Evolutionary conservation across 2,329 filamentous ascomycete species (phyloP), one percentile per base, ranked within the genome.

Genomic region (Fusarium sp.): DNA sequence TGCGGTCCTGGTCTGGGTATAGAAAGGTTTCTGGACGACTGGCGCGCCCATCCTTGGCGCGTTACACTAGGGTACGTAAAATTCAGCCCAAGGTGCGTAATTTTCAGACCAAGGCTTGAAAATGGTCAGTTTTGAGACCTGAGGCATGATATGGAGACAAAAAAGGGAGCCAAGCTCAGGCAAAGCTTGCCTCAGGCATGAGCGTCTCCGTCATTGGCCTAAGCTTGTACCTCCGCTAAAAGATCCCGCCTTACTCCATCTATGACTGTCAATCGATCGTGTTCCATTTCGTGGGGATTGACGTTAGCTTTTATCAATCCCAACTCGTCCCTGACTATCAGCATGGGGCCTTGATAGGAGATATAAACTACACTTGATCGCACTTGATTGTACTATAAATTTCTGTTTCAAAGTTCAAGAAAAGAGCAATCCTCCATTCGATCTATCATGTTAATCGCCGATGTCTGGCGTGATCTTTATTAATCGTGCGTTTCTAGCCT

Each of bases 131-230:
- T n/a, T 62, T 20, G 64, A 59, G 52, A 68, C 70, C 70, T 74
- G 68, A 74, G 72, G 73, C 70, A 75, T 24, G 49, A 69, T 46
- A 20, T 47, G 29, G 43, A 27, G 53, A 30, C 45, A 67, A 50
- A 63, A 70, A 70, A 68, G 34, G 43, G 59, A 57, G 40, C 32
- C 24, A 53, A 27, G 12, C 18, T 38, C 32, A 34, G 29, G 18
- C 9, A 25, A 53, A 43, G 18, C 24, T 43, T 76, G 78, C 78
- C 79, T 80, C 55, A 80, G 79, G 79, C 79, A 76, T 4, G 27
- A 29, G 24, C 50, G 8, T 43, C n/a, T 25, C 64, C 52, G 44
- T 70, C 71, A 70, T 68, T 60, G 68, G 68, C 32, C 60, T 63
- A 58, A 74, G 68, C 57, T 66, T 62, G 63, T 72, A 56, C 64